Evolutionary conservation across 768 basidiomycete species (phyloP), one percentile per base, ranked within the genome.

Genomic region (Fomitopsis serialis): DNA sequence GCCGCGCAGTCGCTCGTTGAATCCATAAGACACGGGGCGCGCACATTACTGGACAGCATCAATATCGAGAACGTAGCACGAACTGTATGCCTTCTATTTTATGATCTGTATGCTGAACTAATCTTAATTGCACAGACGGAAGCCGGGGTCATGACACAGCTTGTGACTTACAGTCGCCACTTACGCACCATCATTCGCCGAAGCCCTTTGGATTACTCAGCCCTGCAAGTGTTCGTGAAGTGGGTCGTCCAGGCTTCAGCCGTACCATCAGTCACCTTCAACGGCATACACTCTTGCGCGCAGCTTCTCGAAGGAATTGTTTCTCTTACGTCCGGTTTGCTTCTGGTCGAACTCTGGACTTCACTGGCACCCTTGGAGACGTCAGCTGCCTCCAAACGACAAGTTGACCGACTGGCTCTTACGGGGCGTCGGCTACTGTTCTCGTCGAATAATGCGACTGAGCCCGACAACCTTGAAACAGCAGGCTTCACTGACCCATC

Each of bases 271-370:
- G 48, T 67, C 2, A 42, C 54, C 3, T 77, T 81, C 47, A 40
- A 52, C 1, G 48, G 61, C 23, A 61, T 83, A 27, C 60, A 59
- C 9, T 46, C 50, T n/a, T 59, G 66, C 24, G 70, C 71, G 6
- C 53, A 69, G 29, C 60, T 62, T 6, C 70, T 95, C 2, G 71
- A 75, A 35, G 67, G 74, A 4, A 62, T 72, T 2, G 72, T 88
- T 15, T 79, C 78, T 2, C 76, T 84, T 15, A 80, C 82, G 7
- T 78, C 81, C n/a, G 94, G 95, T 3, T 73, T 81, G 23, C 88
- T 86, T 40, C 12, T 59, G 60, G 19, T 53, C 49, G 54, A 46
- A 42, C 36, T 53, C 44, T 43, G 61, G 58, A 27, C 47, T 59
- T 10, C 59, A 52, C 6, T 66, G 53, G 22, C 42, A 23, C 7